Evolutionary conservation across 345 rosid genomes (phyloP), one percentile per base, ranked within the genome.

Genomic region (Bruguiera sexangula): DNA sequence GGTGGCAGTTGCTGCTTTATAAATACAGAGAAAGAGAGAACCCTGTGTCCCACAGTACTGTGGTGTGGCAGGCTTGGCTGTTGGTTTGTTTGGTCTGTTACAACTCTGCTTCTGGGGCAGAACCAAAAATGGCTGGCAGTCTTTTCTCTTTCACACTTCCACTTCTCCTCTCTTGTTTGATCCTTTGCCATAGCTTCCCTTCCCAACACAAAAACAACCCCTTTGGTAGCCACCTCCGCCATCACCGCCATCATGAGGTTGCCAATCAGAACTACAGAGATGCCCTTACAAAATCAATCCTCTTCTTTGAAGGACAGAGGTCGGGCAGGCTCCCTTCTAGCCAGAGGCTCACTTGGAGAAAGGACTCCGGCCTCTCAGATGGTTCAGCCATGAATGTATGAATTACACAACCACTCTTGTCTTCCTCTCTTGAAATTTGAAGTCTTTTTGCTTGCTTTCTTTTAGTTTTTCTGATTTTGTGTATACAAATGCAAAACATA

Each of bases 121-220:
- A 62, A 13, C 19, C 61, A 20, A 32, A 74, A 21, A 85, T 84
- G 90, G 80, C 75, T 63, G 64, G 69, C 75, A 43, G 57, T 60
- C 58, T 61, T 54, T 73, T 72, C 64, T 67, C 74, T 64, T 75
- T 54, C 66, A 63, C 76, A 66, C 73, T 71, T 48, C 36, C 76
- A n/a, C 13, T 82, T 48, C 69, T 80, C 21, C 56, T 78, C 37
- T 74, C 71, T 63, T 56, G 60, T 56, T 56, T 56, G 60, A 26
- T 56, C 58, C 84, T 75, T 70, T 86, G 83, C 88, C 81, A 87
- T 86, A 91, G 85, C 79, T 85, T 75, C 63, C 80, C 83, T 57
- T 59, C 30, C 70, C 79, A 53, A 13, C 74, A 21, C 68, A 46
- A 48, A 60, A 64, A 29, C 46, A 55, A 65, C 62, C 79, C 81